Conservation (phyloP, 257 asterid genomes). For the Nicotiana otophora region DNA sequence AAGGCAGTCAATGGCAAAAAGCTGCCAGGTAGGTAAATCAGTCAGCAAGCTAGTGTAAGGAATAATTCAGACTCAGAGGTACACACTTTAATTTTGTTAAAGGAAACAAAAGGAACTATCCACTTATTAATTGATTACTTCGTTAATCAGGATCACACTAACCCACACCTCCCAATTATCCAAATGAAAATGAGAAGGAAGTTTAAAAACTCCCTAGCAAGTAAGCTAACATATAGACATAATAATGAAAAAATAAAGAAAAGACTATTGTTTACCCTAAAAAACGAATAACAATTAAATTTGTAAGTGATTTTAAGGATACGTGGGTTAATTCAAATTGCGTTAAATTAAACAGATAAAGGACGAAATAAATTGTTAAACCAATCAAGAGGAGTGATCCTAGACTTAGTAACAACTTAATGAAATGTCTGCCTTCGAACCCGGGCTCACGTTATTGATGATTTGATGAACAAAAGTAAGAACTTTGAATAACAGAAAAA, state of each 20-base stretch:
- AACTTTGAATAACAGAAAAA: too few relatives aligned
- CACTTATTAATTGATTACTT: not conserved
- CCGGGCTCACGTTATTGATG: too few relatives aligned
- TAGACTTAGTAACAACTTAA: too few relatives aligned
- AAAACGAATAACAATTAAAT: too few relatives aligned
- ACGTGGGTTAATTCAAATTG: too few relatives aligned
- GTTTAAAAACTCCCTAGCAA: not conserved
- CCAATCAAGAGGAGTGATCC: too few relatives aligned
- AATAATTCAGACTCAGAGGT: not conserved
- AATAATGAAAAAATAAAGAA: not conserved
- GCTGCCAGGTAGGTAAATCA: slow-evolving; percentile 38
- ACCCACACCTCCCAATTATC: not conserved
- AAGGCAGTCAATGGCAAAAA: slow-evolving; percentile 25
- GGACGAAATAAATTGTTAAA: too few relatives aligned
- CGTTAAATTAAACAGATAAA: too few relatives aligned
- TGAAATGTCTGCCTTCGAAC: too few relatives aligned
- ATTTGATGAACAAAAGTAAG: too few relatives aligned
- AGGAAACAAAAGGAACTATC: not conserved
- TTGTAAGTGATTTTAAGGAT: too few relatives aligned
- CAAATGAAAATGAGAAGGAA: not conserved
- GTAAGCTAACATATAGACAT: not conserved
- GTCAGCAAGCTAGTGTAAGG: slow-evolving; percentile 9
- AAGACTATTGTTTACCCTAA: not conserved
- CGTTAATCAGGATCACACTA: not conserved
- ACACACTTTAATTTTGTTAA: not conserved